Base-by-base conservation (phyloP, 768 basidiomycete species). In the Phylloporus sp. region DNA sequence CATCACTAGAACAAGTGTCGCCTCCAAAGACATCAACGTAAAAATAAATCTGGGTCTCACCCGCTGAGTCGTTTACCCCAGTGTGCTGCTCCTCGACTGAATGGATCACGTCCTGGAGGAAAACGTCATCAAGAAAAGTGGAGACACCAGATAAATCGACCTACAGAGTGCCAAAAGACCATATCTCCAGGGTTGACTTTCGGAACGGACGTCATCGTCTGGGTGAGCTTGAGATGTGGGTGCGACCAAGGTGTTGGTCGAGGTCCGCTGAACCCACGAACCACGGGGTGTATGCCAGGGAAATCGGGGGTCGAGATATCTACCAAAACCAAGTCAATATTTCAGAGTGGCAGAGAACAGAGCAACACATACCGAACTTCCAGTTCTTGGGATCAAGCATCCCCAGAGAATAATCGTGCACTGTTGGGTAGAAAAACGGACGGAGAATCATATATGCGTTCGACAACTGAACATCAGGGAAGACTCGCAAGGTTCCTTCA, bases 181-280 rank as follows among this genome's bases (percentile, higher is more conserved):
- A 84, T 81, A 61, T 91, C 88, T 2, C 89, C 89, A 0, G 88
- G 87, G 47, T 76, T 72, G 6, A 91, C 88, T 54, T 75, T 79
- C 2, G 88, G 88, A 9, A 87, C 73, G 2, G 83, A 81, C 24
- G 80, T 80, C 85, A 91, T 88, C 2, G 81, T 82, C 42, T 78
- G 68, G 0, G 77, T 75, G 2, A 89, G 74, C 52, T 73, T 72
- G 49, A 91, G 71, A 64, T 91, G 84, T 6, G 88, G 88, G 61
- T 91, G 87, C 1, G 77, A 72, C 15, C 56, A 66, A 16, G 80
- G 73, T 13, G 76, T 84, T 7, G 81, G 81, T 24, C 59, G 62
- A 15, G 81, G 83, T 2, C 72, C 72, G 6, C 24, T 54, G 59
- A 64, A 75, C 11, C 66, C 68, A 32, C 40, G 45, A 2, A 46